Conservation (phyloP, 768 basidiomycete genomes). For the Cystobasidium ongulense region DNA sequence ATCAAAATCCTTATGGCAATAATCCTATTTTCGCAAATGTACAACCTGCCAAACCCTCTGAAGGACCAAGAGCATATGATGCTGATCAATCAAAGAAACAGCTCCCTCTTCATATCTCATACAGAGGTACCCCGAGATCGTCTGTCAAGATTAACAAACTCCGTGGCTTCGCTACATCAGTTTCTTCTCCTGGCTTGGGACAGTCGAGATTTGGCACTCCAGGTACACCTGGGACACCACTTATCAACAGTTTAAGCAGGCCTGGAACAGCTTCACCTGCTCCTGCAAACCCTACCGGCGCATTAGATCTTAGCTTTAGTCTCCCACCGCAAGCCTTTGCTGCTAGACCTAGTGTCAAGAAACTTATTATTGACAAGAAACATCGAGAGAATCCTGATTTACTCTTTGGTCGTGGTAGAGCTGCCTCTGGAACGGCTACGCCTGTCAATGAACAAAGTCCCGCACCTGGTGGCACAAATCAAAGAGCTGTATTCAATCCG, state of each 20-base stretch:
- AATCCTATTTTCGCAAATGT: constrained; percentile 45
- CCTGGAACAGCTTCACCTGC: constrained; percentile 32
- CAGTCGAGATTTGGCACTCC: constrained; percentile 8
- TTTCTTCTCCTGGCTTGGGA: constrained; percentile 22
- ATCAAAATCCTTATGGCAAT: constrained; percentile 54
- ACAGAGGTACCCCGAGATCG: constrained; percentile 37
- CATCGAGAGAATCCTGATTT: neutral
- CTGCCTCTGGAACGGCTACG: neutral
- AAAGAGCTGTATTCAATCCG: constrained; percentile 5
- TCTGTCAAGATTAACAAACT: constrained; percentile 38
- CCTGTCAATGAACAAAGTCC: constrained; percentile 3
- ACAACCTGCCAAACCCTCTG: constrained; percentile 1
- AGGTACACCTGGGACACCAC: constrained; percentile 12
- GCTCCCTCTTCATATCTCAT: constrained; percentile 38
- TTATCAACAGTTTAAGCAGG: neutral
- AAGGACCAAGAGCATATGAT: constrained; percentile 14
- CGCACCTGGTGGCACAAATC: neutral
- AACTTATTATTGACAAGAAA: constrained; percentile 40
- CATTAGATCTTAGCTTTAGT: constrained; percentile 34
- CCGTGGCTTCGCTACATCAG: constrained; percentile 36
- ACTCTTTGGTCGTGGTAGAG: neutral
- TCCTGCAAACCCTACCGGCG: constrained; percentile 25
- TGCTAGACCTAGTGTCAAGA: constrained; percentile 40
- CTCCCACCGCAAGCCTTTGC: constrained; percentile 39
- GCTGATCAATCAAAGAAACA: constrained; percentile 38